Evolutionary conservation across 805 yeast genomes (phyloP).

Genomic region (Yamadazyma kitorensis): DNA sequence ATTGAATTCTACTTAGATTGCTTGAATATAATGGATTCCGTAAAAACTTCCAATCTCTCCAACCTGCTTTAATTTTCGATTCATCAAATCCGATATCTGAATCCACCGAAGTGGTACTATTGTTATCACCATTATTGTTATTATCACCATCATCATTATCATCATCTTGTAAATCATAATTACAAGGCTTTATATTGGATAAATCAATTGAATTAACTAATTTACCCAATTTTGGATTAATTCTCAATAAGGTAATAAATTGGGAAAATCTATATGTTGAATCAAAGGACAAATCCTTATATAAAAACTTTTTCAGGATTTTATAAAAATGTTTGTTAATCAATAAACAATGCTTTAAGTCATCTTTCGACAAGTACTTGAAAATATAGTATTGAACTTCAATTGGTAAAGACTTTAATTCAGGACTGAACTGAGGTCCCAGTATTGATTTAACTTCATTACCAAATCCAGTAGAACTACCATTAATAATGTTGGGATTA

Average conservation of each 20-base stretch:
- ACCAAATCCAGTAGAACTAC: too few relatives aligned
- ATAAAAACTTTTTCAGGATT: slow-evolving; percentile 54
- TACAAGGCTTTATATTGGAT: slow-evolving; percentile 42
- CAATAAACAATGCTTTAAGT: slow-evolving; percentile 43
- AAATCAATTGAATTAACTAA: slow-evolving; percentile 59
- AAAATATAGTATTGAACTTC: slow-evolving; percentile 43
- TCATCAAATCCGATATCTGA: slow-evolving; percentile 9
- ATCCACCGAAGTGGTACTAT: too few relatives aligned
- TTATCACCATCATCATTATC: slow-evolving; percentile 7
- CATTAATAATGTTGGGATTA: too few relatives aligned
- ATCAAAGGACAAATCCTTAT: slow-evolving; percentile 51
- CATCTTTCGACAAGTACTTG: slow-evolving; percentile 28
- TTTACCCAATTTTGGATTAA: slow-evolving; percentile 52
- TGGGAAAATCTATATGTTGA: slow-evolving; percentile 82
- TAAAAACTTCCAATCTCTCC: slow-evolving; percentile 90
- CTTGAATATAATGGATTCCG: slow-evolving; percentile 61
- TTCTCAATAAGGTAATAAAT: slow-evolving; percentile 64
- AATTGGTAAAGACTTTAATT: slow-evolving; percentile 34
- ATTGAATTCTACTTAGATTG: slow-evolving; percentile 15
- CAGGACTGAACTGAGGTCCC: too few relatives aligned
- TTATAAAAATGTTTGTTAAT: slow-evolving; percentile 50
- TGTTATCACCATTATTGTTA: slow-evolving; percentile 6
- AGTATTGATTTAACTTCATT: too few relatives aligned
- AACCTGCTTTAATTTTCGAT: slow-evolving; percentile 59
- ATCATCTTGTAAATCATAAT: slow-evolving; percentile 16